Conservation (phyloP, 148 eudicot species). For the Rhododendron ferrugineum region DNA sequence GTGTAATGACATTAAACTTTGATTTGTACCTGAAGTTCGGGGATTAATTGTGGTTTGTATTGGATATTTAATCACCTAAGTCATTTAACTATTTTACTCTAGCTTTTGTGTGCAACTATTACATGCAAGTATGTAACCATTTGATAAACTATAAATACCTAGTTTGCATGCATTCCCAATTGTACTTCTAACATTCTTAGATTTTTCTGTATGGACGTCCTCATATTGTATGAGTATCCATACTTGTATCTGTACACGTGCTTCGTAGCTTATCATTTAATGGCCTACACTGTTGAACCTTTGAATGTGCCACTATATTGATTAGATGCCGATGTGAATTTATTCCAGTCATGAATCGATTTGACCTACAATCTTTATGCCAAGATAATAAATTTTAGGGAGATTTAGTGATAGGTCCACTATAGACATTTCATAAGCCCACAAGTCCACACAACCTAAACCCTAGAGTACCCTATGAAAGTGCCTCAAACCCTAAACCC, state of each 20-base stretch:
- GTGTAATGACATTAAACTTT: background rate
- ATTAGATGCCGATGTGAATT: background rate
- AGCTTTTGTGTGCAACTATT: background rate
- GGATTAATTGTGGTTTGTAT: background rate
- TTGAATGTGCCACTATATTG: background rate
- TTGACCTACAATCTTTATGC: too few relatives aligned
- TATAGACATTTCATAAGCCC: too few relatives aligned
- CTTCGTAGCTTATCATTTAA: background rate
- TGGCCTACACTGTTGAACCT: background rate
- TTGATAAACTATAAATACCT: background rate
- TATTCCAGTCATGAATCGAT: background rate
- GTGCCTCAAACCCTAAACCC: too few relatives aligned
- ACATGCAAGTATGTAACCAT: background rate
- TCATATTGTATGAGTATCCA: background rate
- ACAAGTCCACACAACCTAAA: too few relatives aligned
- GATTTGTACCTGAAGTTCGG: background rate
- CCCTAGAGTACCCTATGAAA: too few relatives aligned
- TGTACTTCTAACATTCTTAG: background rate
- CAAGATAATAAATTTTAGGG: too few relatives aligned
- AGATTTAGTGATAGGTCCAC: too few relatives aligned
- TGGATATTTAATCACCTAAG: background rate
- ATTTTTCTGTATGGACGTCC: background rate
- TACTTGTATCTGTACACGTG: background rate
- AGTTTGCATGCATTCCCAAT: background rate
- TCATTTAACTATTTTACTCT: background rate